These are phyloP conservation scores for Gnetum montanum DNA, from an alignment of 75 land plant genomes.

Conservation along the genomic window DNA sequence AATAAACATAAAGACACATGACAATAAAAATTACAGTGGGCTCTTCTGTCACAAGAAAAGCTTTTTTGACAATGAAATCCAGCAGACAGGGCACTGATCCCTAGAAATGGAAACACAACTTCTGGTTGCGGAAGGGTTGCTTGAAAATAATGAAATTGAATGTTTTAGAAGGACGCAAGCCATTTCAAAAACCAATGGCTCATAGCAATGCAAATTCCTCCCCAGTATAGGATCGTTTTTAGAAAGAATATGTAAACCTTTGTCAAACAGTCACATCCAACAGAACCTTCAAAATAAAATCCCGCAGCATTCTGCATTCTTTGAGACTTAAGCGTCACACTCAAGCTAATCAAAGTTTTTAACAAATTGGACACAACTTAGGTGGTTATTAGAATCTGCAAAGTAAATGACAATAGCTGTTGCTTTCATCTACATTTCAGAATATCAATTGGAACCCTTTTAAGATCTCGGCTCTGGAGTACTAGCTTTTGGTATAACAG, in stretches of 20 bases:
- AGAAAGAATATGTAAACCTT: background rate
- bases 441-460: constrained; percentile 4
- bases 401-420: background rate
- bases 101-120: background rate
- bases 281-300: constrained; percentile 6
- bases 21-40: background rate
- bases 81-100: constrained; percentile 2
- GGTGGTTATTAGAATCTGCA: background rate
- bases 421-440: background rate
- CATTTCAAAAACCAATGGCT: constrained; percentile 4
- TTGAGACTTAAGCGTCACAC: background rate
- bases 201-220: background rate
- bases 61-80: background rate
- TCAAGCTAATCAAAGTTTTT: background rate
- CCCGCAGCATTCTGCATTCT: background rate
- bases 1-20: background rate
- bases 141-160: no score
- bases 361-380: no score
- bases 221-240: background rate
- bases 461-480: constrained; percentile 7
- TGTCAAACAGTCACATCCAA: background rate
- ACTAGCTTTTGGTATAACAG: constrained; percentile 7
- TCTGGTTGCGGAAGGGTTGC: no score
- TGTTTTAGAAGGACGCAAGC: background rate
- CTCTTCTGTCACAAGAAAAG: background rate